Evolutionary conservation across 768 basidiomycete species (phyloP), one percentile per base, ranked within the genome.

Genomic region (Phlebiopsis gigantea): DNA sequence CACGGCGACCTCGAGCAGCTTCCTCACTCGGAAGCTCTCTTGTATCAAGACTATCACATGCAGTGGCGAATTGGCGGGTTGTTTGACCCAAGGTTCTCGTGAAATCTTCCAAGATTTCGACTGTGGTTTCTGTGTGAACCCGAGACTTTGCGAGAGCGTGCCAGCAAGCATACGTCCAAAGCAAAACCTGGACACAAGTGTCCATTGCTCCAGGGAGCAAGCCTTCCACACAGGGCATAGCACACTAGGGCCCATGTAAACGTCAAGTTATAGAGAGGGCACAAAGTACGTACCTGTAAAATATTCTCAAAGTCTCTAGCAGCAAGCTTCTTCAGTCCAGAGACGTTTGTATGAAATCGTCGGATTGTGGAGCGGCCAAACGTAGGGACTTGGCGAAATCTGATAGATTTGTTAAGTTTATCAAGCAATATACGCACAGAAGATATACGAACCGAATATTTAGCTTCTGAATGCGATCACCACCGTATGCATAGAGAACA

Each of bases 71-170:
- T 5, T 62, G 25, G 0, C 71, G 72, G 5, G 77, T 57, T 0
- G 62, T 44, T 1, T 57, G 22, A 0, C 77, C 72, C 5, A 78
- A 58, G 0, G 58, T 57, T 0, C 12, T 53, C 12, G 73, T 76
- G 9, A 0, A 57, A 45, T 3, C 10, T 5, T 12, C 68, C 58
- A 8, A 75, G 19, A 63, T n/a, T 0, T 34, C 19, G 0, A 78
- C 57, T 4, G 74, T 71, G 1, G 55, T 21, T 3, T 73, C 67
- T 0, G 72, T 74, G 55, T 78, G 77, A 50, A 76, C 46, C 4
- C 70, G 68, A 1, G 77, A 64, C 55, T 79, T 79, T 1, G 73
- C 74, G 8, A 71, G 63, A 0, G 65, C 68, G 60, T 77, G 77
- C 75, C 74, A 76, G 17, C 65, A 60, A 0, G 66, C 68, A 4